Conservation (phyloP, 208 protist species). For the Trypanosoma caninum region DNA sequence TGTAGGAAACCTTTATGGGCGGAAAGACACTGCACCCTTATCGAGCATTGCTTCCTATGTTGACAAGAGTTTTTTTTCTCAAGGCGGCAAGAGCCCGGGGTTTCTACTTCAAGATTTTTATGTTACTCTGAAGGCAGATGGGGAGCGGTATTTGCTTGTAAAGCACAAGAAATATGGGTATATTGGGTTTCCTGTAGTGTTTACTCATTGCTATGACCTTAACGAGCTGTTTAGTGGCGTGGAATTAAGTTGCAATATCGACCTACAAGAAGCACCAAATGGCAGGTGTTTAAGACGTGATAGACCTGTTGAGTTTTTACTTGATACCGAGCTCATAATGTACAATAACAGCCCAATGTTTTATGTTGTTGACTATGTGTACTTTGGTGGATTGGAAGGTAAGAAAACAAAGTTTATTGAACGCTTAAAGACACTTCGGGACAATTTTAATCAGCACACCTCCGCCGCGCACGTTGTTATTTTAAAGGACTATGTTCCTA, state of each 20-base stretch:
- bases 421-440: slow-evolving; percentile 50
- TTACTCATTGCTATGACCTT: slow-evolving; percentile 69
- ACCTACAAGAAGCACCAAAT: too few relatives aligned
- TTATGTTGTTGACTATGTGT: slow-evolving; percentile 81
- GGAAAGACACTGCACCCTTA: slow-evolving; percentile 66
- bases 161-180: slow-evolving; percentile 65
- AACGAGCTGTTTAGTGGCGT: slow-evolving; percentile 58
- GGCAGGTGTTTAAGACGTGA: too few relatives aligned
- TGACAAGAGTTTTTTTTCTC: slow-evolving; percentile 66
- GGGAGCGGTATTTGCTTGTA: slow-evolving; percentile 68
- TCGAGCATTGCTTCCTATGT: slow-evolving; percentile 75
- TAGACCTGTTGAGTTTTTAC: slow-evolving; percentile 51
- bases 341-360: slow-evolving; percentile 27
- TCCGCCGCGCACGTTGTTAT: slow-evolving; percentile 14
- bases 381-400: slow-evolving; percentile 66
- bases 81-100: slow-evolving; percentile 28
- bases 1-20: slow-evolving; percentile 57
- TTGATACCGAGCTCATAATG: slow-evolving; percentile 69
- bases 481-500: slow-evolving; percentile 80
- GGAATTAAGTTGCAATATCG: slow-evolving; percentile 9
- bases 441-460: slow-evolving; percentile 40
- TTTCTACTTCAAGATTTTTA: slow-evolving; percentile 38
- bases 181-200: slow-evolving; percentile 69
- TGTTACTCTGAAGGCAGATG: slow-evolving; percentile 84
- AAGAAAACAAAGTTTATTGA: slow-evolving; percentile 43